Conservation (phyloP, 2,329 filamentous ascomycete genomes). For the Chaetomium sp. region DNA sequence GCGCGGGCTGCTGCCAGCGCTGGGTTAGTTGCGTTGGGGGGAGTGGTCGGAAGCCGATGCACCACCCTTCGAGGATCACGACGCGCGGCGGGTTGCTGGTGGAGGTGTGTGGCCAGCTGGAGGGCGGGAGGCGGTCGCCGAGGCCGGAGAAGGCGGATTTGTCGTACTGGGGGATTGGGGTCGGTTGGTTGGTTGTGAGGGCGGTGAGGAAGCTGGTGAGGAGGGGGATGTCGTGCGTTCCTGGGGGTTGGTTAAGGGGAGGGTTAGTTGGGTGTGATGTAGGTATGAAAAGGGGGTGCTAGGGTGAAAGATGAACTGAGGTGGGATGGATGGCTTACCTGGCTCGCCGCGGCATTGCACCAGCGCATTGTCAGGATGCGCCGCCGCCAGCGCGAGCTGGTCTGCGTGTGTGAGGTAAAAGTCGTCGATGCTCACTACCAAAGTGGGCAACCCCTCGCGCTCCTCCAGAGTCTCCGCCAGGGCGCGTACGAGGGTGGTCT, state of each 20-base stretch:
- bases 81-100: constrained; percentile 45
- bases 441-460: constrained; percentile 60
- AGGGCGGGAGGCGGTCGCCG: constrained; percentile 70
- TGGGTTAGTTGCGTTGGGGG: constrained; percentile 53
- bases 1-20: constrained; percentile 50
- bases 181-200: constrained; percentile 54
- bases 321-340: constrained; percentile 54
- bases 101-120: constrained; percentile 63
- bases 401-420: constrained; percentile 77
- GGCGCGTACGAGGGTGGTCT: constrained; percentile 79
- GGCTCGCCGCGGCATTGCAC: constrained; percentile 83
- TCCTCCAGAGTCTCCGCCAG: constrained; percentile 64
- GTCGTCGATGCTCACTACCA: constrained; percentile 84
- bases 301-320: too few species aligned
- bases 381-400: constrained; percentile 65
- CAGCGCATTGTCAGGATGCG: constrained; percentile 71
- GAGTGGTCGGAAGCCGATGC: constrained; percentile 76
- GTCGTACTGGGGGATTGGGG: constrained; percentile 74
- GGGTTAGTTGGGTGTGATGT: constrained; percentile 52
- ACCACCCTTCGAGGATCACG: constrained; percentile 89
- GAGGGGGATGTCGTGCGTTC: constrained; percentile 73
- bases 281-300: constrained; percentile 60
- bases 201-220: constrained; percentile 62
- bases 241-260: constrained; percentile 22
- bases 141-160: constrained; percentile 76